Conservation (phyloP, 352 stramenopile genomes). For the Phytophthora chlamydospora region DNA sequence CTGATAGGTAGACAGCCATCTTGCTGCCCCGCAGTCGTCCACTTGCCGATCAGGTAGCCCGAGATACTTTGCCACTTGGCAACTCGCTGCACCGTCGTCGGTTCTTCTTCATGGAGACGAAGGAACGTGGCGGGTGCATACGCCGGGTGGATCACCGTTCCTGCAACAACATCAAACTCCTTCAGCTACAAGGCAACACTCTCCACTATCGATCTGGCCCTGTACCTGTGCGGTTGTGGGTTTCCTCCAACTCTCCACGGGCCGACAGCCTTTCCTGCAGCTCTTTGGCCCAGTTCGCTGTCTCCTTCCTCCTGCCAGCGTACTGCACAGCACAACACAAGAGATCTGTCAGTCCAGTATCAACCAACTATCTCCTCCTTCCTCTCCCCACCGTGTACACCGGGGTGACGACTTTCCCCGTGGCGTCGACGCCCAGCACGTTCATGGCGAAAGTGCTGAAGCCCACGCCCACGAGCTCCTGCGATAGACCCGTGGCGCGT, state of each 20-base stretch:
- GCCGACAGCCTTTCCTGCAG: constrained; percentile 48
- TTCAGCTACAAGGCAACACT: neutral
- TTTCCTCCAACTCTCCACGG: constrained; percentile 53
- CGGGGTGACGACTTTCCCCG: constrained; percentile 70
- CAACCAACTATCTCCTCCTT: neutral
- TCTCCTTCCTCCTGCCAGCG: constrained; percentile 55
- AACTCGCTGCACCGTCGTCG: constrained; percentile 50
- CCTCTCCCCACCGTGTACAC: constrained; percentile 68
- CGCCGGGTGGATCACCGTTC: constrained; percentile 85
- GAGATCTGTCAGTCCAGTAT: constrained; percentile 7
- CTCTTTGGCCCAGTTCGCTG: constrained; percentile 53
- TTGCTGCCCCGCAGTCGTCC: constrained; percentile 54
- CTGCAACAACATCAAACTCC: constrained; percentile 6
- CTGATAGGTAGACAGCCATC: constrained; percentile 79
- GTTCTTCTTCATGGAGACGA: constrained; percentile 74
- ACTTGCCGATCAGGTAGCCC: constrained; percentile 88
- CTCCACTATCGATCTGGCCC: neutral
- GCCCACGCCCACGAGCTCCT: constrained; percentile 77
- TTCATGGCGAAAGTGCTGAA: constrained; percentile 96
- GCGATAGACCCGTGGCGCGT: constrained; percentile 41
- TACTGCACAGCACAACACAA: constrained; percentile 61
- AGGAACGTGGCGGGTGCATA: constrained; percentile 92
- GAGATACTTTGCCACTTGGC: constrained; percentile 91
- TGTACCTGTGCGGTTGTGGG: constrained; percentile 72
- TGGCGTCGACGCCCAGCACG: constrained; percentile 83